Conservation (phyloP, 208 protist genomes). For the Acanthamoeba pearcei region DNA sequence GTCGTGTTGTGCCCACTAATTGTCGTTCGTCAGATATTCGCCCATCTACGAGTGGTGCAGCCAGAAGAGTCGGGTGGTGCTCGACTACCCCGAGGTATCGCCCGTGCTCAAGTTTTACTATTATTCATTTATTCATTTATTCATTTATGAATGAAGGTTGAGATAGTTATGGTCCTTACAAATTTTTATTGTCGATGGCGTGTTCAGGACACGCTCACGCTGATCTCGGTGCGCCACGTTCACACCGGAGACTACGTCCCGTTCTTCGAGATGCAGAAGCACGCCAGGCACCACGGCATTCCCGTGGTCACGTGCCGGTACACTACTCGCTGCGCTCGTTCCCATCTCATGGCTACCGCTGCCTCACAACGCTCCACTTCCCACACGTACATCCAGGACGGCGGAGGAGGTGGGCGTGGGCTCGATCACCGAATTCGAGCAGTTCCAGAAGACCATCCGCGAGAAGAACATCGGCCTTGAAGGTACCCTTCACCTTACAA, state of each 20-base stretch:
- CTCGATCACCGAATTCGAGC: conserved; percentile 45
- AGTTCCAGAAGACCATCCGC: conserved; percentile 61
- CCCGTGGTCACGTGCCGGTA: conserved; percentile 21
- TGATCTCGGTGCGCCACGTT: conserved; percentile 39
- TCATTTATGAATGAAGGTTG: no score
- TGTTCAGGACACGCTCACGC: conserved; percentile 12
- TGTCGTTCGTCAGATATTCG: background rate
- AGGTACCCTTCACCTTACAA: background rate
- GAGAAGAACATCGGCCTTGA: conserved; percentile 67
- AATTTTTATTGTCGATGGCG: background rate
- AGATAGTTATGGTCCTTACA: no score
- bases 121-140: no score
- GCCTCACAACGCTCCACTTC: no score
- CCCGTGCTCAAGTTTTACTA: background rate
- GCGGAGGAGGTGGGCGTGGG: conserved; percentile 25
- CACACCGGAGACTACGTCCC: conserved; percentile 12
- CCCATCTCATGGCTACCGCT: background rate
- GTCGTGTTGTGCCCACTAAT: background rate
- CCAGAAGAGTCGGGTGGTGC: conserved; percentile 51
- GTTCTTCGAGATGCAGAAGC: conserved; percentile 38
- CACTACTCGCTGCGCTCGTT: background rate
- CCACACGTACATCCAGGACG: background rate
- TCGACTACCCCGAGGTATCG: conserved; percentile 44
- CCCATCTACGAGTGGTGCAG: conserved; percentile 74
- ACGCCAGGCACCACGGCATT: conserved; percentile 15